phyloP scores from a whole-genome alignment of 192 early-diverging fungal genomes.

The Backusella liffmaniae region DNA sequence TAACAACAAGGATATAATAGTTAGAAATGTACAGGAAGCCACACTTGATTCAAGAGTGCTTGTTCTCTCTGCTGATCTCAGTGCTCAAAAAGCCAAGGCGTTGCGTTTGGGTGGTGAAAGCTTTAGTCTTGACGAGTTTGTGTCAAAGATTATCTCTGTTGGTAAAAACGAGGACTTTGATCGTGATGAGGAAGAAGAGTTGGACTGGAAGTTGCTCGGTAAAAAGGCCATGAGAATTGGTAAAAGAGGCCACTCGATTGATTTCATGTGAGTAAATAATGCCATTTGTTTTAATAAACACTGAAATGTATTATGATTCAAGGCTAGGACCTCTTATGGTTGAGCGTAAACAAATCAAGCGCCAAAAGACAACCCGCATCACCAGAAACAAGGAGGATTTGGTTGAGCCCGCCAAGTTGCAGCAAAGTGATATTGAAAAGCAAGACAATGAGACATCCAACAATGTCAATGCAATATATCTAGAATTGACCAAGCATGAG shows the following conservation, averaged over 20 bases:
- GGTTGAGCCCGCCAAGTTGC: conserved; percentile 43
- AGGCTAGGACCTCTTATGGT: conserved; percentile 72
- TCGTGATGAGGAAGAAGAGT: conserved; percentile 26
- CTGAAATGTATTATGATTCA: neutral
- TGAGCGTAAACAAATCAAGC: conserved; percentile 51
- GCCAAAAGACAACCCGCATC: conserved; percentile 32
- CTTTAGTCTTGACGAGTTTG: conserved; percentile 78
- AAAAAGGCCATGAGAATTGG: conserved; percentile 50
- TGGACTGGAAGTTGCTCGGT: conserved; percentile 66
- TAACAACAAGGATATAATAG: conserved; percentile 34
- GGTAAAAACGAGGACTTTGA: conserved; percentile 50
- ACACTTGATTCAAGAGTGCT: conserved; percentile 85
- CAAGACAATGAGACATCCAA: conserved; percentile 88
- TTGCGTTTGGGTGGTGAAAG: conserved; percentile 50
- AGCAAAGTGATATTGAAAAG: conserved; percentile 69
- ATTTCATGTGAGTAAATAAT: conserved; percentile 66
- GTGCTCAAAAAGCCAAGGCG: conserved; percentile 73
- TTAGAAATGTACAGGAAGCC: conserved; percentile 82
- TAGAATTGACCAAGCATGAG: conserved; percentile 53
- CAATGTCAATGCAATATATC: conserved; percentile 69
- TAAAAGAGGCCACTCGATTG: conserved; percentile 61
- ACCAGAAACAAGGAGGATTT: conserved; percentile 49
- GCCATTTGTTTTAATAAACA: too few species aligned
- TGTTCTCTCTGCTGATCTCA: conserved; percentile 70
- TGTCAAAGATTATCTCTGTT: conserved; percentile 60